phyloP scores from a whole-genome alignment of 345 rosid genomes.

The Eucalyptus marginata region DNA sequence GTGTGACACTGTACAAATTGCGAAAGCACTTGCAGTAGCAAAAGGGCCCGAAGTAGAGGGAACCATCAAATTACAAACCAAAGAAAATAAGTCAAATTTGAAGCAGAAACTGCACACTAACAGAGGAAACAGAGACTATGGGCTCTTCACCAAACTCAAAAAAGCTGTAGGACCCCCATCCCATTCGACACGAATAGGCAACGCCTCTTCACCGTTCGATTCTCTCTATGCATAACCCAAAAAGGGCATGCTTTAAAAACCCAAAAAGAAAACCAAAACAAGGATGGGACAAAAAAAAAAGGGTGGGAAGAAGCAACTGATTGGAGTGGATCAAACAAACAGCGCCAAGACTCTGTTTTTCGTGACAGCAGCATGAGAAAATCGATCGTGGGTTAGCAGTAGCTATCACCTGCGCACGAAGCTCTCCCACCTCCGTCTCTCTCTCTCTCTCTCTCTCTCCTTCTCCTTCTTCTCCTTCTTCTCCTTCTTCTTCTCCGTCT shows the following conservation, averaged over 20 bases:
- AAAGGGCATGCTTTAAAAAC: not conserved
- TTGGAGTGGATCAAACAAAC: not conserved
- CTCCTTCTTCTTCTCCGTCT: not conserved
- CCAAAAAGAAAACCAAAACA: not conserved
- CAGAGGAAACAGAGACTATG: not conserved
- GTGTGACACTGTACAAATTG: not conserved
- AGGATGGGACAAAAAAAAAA: too few relatives aligned
- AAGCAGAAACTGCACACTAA: not conserved
- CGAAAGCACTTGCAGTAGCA: not conserved
- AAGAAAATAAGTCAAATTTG: not conserved
- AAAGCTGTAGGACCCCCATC: not conserved
- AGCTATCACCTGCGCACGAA: not conserved
- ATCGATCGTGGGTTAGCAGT: not conserved
- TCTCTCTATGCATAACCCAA: not conserved
- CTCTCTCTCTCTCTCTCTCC: not conserved
- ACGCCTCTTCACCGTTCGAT: not conserved
- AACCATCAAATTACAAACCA: not conserved
- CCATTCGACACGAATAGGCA: not conserved
- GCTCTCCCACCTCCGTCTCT: not conserved
- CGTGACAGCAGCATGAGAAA: not conserved
- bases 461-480: not conserved
- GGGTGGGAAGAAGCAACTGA: not conserved
- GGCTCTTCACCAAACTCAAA: not conserved
- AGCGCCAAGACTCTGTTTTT: not conserved
- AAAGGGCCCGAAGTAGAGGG: not conserved